These are phyloP conservation scores for Iris pallida DNA, from an alignment of 116 monocot species.

Conservation along the genomic window DNA sequence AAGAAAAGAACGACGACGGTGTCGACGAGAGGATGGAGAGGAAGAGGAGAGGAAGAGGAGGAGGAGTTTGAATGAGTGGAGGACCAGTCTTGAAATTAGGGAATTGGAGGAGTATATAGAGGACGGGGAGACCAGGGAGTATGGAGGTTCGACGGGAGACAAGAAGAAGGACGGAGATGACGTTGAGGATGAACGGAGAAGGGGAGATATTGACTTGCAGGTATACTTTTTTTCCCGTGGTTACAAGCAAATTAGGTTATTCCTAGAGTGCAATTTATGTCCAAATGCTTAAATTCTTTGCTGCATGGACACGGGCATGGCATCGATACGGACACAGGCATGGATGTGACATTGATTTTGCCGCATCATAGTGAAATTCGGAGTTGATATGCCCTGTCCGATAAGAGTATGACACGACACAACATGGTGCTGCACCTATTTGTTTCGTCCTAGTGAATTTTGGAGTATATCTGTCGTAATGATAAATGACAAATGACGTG, in stretches of 20 bases:
- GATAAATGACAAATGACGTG: too few relatives aligned
- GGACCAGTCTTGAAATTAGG: background rate
- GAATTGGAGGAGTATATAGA: conserved; percentile 19
- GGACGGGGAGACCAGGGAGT: conserved; percentile 13
- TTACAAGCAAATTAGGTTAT: background rate
- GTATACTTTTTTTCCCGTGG: conserved; percentile 6
- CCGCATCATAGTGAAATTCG: too few relatives aligned
- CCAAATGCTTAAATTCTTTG: too few relatives aligned
- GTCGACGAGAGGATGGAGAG: background rate
- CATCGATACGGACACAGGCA: too few relatives aligned
- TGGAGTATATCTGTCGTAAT: too few relatives aligned
- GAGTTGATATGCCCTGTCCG: too few relatives aligned
- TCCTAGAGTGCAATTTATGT: too few relatives aligned
- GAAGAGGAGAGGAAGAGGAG: background rate
- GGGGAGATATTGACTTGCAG: conserved; percentile 26
- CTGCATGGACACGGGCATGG: too few relatives aligned
- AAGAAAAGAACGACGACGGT: background rate
- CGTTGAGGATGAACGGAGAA: conserved; percentile 29
- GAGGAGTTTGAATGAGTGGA: conserved; percentile 6
- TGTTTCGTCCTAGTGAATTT: too few relatives aligned
- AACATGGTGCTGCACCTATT: too few relatives aligned
- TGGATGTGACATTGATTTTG: too few relatives aligned
- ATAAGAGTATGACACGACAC: too few relatives aligned
- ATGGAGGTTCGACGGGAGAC: conserved; percentile 18
- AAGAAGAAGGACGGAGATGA: conserved; percentile 35